Conservation (phyloP, 148 eudicot species). For the Diospyros lotus region DNA sequence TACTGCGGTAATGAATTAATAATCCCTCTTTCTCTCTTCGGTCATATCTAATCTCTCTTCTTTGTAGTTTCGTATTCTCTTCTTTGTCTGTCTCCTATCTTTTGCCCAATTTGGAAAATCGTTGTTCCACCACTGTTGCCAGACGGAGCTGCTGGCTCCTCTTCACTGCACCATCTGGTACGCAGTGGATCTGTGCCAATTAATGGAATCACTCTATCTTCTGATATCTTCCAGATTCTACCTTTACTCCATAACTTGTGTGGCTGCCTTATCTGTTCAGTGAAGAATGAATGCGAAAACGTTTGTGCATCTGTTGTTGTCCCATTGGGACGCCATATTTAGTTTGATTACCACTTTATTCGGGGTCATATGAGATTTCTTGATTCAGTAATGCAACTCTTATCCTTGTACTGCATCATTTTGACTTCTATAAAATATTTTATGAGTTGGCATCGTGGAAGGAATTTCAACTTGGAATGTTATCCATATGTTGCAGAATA, state of each 20-base stretch:
- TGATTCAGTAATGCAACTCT: not conserved
- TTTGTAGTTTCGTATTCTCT: not conserved
- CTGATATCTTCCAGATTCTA: not conserved
- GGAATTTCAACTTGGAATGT: not conserved
- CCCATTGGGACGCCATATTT: not conserved
- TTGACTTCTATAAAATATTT: not conserved
- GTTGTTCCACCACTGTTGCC: not conserved
- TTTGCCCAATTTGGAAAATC: not conserved
- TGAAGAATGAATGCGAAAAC: not conserved
- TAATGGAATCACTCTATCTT: not conserved
- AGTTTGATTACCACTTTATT: not conserved
- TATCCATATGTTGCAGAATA: not conserved
- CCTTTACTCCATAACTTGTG: not conserved
- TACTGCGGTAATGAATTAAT: conserved; percentile 61
- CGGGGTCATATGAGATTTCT: not conserved
- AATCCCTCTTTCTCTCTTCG: not conserved
- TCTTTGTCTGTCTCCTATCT: not conserved
- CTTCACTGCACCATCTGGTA: not conserved
- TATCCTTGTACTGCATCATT: too few relatives aligned
- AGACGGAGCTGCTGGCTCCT: not conserved
- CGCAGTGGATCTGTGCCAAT: not conserved
- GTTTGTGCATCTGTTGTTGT: not conserved
- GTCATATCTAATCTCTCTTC: too few relatives aligned
- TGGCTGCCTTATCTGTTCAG: not conserved
- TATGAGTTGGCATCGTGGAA: not conserved